These are phyloP conservation scores for Fomitiporia mediterranea DNA, from an alignment of 1,284 basidiomycete species.

Conservation along the genomic window DNA sequence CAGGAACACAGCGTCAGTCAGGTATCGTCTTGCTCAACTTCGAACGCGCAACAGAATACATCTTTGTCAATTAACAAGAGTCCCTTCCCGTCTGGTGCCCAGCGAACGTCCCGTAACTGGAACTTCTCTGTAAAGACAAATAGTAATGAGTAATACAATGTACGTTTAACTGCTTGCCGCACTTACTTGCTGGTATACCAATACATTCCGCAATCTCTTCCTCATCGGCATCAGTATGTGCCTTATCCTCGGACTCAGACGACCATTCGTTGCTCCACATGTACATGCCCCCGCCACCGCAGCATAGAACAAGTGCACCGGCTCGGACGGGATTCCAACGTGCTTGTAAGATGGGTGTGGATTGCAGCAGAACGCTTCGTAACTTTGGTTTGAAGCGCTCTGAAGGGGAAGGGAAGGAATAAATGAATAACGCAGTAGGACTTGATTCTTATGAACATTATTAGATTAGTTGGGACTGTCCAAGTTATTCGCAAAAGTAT, in stretches of 20 bases:
- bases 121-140: slow-evolving; percentile 48
- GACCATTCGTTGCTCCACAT: slow-evolving; percentile 80
- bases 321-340: slow-evolving; percentile 76
- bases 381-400: slow-evolving; percentile 54
- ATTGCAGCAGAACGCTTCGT: slow-evolving; percentile 62
- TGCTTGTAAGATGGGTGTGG: slow-evolving; percentile 52
- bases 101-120: slow-evolving; percentile 57
- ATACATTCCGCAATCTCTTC: slow-evolving; percentile 81
- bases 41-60: slow-evolving; percentile 80
- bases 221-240: slow-evolving; percentile 23
- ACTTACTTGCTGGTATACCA: slow-evolving; percentile 67
- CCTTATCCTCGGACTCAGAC: slow-evolving; percentile 19
- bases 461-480: background rate
- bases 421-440: slow-evolving; percentile 54
- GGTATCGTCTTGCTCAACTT: slow-evolving; percentile 56
- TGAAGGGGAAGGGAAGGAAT: slow-evolving; percentile 53
- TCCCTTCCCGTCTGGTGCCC: slow-evolving; percentile 84
- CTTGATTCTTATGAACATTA: slow-evolving; percentile 57
- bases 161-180: too few species aligned
- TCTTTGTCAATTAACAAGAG: slow-evolving; percentile 67
- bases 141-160: background rate
- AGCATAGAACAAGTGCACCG: slow-evolving; percentile 65
- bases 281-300: slow-evolving; percentile 63
- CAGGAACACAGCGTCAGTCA: too few species aligned
- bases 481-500: slow-evolving; percentile 7